phyloP scores from a whole-genome alignment of 495 filamentous ascomycete genomes.

The Daldinia grandis region DNA sequence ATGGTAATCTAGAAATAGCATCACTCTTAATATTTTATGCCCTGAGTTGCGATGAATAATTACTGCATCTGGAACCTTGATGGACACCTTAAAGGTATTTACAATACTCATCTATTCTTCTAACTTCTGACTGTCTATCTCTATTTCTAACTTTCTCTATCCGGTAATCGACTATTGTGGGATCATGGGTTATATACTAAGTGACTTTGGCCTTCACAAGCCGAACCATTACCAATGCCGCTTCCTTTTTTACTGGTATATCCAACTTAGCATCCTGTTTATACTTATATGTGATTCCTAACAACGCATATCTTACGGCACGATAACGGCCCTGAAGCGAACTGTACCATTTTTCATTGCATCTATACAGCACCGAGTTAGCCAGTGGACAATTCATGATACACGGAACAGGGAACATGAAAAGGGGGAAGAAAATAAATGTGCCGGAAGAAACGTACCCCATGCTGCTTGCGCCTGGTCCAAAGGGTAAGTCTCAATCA shows the following conservation, averaged over 20 bases:
- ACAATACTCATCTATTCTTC: background rate
- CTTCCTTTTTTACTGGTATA: background rate
- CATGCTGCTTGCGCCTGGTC: constrained; percentile 62
- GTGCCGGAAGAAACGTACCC: constrained; percentile 5
- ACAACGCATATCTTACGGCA: background rate
- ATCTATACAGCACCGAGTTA: background rate
- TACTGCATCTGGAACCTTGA: background rate
- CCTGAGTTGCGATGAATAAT: too few relatives aligned
- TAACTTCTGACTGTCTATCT: background rate
- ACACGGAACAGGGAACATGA: background rate
- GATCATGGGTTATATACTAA: background rate
- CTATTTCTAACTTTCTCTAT: background rate
- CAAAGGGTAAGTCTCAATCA: constrained; percentile 69
- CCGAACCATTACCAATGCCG: background rate
- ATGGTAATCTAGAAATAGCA: too few relatives aligned
- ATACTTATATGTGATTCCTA: background rate
- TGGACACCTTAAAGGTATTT: background rate
- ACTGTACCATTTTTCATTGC: constrained; percentile 1
- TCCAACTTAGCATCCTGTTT: background rate
- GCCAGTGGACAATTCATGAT: background rate
- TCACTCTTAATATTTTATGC: too few relatives aligned
- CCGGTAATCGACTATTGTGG: background rate
- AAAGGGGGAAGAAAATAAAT: background rate
- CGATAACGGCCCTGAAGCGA: constrained; percentile 13
- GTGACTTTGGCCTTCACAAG: background rate